Evolutionary conservation across 345 rosid genomes (phyloP), one percentile per base, ranked within the genome.

Genomic region (Conringia planisiliqua): DNA sequence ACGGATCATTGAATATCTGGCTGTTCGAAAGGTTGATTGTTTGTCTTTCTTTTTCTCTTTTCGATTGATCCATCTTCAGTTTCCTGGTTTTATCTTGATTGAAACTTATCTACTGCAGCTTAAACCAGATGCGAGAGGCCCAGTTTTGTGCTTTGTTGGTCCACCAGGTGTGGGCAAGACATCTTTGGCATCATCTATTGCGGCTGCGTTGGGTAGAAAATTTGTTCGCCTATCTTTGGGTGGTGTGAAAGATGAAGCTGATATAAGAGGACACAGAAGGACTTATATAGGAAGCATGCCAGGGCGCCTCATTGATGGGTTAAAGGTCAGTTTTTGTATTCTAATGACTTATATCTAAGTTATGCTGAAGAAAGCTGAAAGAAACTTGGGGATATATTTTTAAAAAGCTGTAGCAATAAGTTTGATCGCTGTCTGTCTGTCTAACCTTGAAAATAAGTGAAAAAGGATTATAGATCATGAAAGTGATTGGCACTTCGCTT

Each of bases 141-240:
- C 99, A 20, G 89, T 95, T 30, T 80, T 95, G 82, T 95, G 99
- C 74, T 95, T 95, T 65, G 99, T 95, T 84, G 99, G 99, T 62
- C 97, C 99, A 61, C 99, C 99, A 47, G 99, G 99, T 74, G 97
- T 95, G 76, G 99, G 99, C 48, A 95, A 95, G 85, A 95, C 99
- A 77, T 92, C 99, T 76, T 81, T 95, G 79, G 99, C 97, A 75
- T 89, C 97, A 51, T 95, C 97, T 9, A 92, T 95, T 78, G 95
- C 99, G 66, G 83, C 91, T 73, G 92, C 99, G 50, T 81, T 95
- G 83, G 99, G 97, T 55, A 88, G 97, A 84, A 92, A 92, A 79
- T 95, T 95, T 84, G 63, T 90, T 18, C 97, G 97, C 40, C 87
- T 95, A 73, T 92, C 99, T 73, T 90, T 95, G 70, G 99, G 99